Evolutionary conservation across 441 rosid species (phyloP), one percentile per base, ranked within the genome.

Genomic region (Lepidium campestre): DNA sequence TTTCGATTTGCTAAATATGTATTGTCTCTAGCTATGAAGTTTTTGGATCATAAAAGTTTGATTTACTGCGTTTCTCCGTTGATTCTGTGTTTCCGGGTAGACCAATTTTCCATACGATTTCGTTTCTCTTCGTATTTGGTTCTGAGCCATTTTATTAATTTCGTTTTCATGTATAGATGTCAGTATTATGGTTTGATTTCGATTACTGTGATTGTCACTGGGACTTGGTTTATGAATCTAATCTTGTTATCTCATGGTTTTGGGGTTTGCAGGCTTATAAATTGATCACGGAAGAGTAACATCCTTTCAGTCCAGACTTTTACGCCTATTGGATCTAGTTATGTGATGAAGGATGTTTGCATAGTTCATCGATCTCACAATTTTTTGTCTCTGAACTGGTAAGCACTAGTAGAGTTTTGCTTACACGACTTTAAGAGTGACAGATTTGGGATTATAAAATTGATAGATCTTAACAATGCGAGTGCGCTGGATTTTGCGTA

Each of bases 91-190:
- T 64, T 49, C 37, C n/a, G 6, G 45, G 34, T 22, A 57, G 40
- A 57, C 39, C 22, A 48, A 41, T 65, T 71, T 53, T 42, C 67
- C 61, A 10, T 49, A 19, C 54, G 60, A 57, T 64, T 71, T 56
- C 53, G 14, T 17, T 25, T 63, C 22, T 57, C 64, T 48, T 40
- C 14, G 29, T 55, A 5, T 31, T 22, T 41, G 48, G 35, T 13
- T 35, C 35, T 8, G 3, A 58, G 46, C 45, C 34, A 1, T 64
- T 56, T n/a, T 10, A 9, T 37, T 19, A 14, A 27, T 15, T 29
- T 49, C 22, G 10, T 29, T 54, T 32, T 20, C 40, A 2, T 35
- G 19, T 29, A 6, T 13, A 37, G 20, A 57, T 57, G 2, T 59
- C 31, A n/a, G 9, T 50, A 4, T 56, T 32, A 57, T 8, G 32